A percentile compares a stretch with the other conserved stretches of the same genome.
These are phyloP conservation scores for Nannochloropsis gaditana DNA, from an alignment of 108 stramenopile species.

Conservation along the genomic window DNA sequence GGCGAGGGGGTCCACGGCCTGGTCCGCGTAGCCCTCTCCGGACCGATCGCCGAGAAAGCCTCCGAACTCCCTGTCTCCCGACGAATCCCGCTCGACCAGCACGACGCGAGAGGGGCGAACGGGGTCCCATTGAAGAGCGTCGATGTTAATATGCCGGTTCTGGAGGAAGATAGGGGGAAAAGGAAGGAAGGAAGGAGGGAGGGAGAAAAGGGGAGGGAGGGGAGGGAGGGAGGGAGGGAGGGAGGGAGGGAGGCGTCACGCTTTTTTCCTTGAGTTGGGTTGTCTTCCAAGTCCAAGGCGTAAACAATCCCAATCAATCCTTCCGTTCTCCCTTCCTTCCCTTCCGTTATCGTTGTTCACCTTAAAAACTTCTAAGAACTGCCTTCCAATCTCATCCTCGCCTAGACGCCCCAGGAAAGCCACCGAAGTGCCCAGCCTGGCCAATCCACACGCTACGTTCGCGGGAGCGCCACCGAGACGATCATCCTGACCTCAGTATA, in stretches of 20 bases:
- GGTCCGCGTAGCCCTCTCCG: slow-evolving; percentile 35
- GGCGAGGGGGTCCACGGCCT: not conserved
- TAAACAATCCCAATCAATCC: too few species aligned
- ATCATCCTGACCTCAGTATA: not conserved
- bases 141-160: not conserved
- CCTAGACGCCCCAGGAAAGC: slow-evolving; percentile 40
- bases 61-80: slow-evolving; percentile 40
- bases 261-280: too few species aligned
- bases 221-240: not conserved
- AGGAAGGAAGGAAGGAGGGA: not conserved
- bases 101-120: not conserved
- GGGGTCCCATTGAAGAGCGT: not conserved
- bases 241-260: not conserved
- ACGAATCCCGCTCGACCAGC: slow-evolving; percentile 35
- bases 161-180: not conserved
- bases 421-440: slow-evolving; percentile 32
- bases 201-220: not conserved
- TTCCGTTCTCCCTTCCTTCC: not conserved
- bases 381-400: slow-evolving; percentile 22
- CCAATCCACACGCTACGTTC: slow-evolving; percentile 47
- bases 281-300: too few species aligned
- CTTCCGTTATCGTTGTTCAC: not conserved
- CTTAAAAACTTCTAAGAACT: slow-evolving; percentile 4
- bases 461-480: slow-evolving; percentile 44
- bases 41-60: slow-evolving; percentile 30